Percentiles rank a stretch among this genome's conserved stretches.
phyloP scores from a whole-genome alignment of 345 rosid species.

The Eucalyptus erythrocorys region DNA sequence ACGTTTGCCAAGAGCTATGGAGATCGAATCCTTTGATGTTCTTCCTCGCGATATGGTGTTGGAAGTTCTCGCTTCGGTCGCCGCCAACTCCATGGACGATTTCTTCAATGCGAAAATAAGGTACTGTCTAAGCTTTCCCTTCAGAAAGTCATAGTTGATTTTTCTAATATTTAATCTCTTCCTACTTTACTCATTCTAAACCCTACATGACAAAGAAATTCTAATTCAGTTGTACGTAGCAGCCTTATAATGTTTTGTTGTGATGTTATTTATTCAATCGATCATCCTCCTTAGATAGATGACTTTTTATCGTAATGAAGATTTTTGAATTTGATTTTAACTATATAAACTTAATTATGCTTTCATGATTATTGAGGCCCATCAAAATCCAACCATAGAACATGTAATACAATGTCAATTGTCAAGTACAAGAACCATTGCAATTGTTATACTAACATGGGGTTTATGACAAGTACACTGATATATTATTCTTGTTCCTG shows the following conservation, averaged over 20 bases:
- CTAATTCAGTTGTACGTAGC: background rate
- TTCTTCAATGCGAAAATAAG: background rate
- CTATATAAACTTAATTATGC: background rate
- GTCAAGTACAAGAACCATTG: background rate
- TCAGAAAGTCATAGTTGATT: background rate
- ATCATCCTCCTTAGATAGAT: background rate
- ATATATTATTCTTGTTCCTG: background rate
- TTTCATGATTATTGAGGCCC: background rate
- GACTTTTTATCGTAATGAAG: background rate
- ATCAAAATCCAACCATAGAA: background rate
- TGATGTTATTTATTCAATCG: background rate
- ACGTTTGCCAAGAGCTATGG: background rate
- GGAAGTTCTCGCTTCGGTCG: background rate
- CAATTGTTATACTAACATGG: background rate
- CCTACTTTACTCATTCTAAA: background rate
- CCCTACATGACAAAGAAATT: background rate
- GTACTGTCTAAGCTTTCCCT: background rate
- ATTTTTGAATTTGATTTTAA: background rate
- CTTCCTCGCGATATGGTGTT: background rate
- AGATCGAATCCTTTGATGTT: background rate
- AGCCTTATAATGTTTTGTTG: background rate
- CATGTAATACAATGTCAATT: background rate
- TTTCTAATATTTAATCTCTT: background rate
- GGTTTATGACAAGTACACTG: background rate
- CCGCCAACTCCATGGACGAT: background rate